Evolutionary conservation across 768 basidiomycete genomes (phyloP), one percentile per base, ranked within the genome.

Genomic region (Russula virescens): DNA sequence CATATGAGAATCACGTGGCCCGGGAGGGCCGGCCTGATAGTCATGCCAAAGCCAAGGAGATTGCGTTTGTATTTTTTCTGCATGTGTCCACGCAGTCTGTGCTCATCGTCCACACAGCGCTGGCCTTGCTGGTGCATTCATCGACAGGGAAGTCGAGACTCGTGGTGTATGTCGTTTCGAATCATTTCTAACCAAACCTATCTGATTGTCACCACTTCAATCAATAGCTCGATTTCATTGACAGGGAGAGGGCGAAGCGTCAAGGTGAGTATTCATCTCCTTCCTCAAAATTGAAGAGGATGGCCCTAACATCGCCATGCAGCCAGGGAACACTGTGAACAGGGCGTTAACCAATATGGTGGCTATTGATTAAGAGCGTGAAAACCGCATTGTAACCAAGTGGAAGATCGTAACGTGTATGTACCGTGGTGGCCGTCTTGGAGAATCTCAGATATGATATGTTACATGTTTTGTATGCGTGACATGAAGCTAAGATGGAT

Each of bases 31-130:
- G 79, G 67, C 78, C 81, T 3, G 68, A 63, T 18, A 71, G 31
- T 54, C 88, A 89, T 69, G 78, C 71, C 10, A 76, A 76, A 69
- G 83, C 83, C 23, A 87, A 87, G 75, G 79, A 86, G 73, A 68
- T 82, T 58, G 60, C 84, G 78, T 80, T 70, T 5, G 67, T 38
- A 7, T 18, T 45, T 6, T 56, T 58, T 26, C n/a, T 43, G 10
- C 18, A 6, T 11, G 55, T 14, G 9, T 59, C 1, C 35, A 7
- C 40, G 14, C 18, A 72, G 28, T 52, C 23, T 50, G 25, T 34
- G 38, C 46, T 48, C 23, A 62, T 23, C 14, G 13, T 21, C 19
- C 25, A 45, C 63, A 16, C 61, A 80, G 84, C 35, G 87, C 85
- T 58, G 87, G 75, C n/a, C 70, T 83, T 38, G 69, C 75, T 55